phyloP scores from a whole-genome alignment of 371 early-diverging fungal species.

The Actinomortierella wolfii region DNA sequence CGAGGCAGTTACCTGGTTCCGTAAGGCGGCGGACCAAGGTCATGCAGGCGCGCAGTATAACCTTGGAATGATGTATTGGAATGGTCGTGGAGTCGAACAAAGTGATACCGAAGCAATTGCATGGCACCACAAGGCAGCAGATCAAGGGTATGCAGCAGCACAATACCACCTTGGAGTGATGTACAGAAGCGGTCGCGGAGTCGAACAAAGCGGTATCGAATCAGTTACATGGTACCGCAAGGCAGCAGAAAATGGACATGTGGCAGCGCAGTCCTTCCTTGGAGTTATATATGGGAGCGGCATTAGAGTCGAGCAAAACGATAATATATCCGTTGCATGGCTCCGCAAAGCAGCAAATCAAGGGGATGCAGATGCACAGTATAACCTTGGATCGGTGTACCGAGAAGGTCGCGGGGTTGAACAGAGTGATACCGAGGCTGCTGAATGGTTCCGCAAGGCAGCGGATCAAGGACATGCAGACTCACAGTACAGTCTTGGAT shows the following conservation, averaged over 20 bases:
- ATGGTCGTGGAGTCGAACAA: constrained; percentile 76
- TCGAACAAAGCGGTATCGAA: too few relatives aligned
- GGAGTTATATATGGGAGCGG: constrained; percentile 87
- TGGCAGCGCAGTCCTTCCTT: constrained; percentile 74
- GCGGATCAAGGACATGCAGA: constrained; percentile 76
- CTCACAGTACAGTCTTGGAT: constrained; percentile 77
- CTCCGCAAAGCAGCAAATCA: constrained; percentile 79
- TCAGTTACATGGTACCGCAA: constrained; percentile 72
- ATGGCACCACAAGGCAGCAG: constrained; percentile 76
- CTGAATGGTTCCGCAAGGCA: constrained; percentile 68
- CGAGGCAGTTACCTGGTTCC: constrained; percentile 76
- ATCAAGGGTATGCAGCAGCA: constrained; percentile 56
- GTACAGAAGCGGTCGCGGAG: constrained; percentile 83
- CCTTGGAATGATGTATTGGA: constrained; percentile 81
- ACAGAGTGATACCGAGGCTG: constrained; percentile 67
- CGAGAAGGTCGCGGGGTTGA: constrained; percentile 82
- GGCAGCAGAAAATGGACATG: constrained; percentile 65
- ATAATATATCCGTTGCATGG: constrained; percentile 74
- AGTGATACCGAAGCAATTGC: constrained; percentile 65
- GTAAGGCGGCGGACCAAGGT: constrained; percentile 70
- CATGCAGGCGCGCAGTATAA: constrained; percentile 83
- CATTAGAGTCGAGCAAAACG: constrained; percentile 69
- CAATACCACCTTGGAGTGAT: constrained; percentile 84
- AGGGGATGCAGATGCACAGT: constrained; percentile 74
- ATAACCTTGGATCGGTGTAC: constrained; percentile 82